These are phyloP conservation scores for Spergularia marina DNA, from an alignment of 148 eudicot species.

Conservation along the genomic window DNA sequence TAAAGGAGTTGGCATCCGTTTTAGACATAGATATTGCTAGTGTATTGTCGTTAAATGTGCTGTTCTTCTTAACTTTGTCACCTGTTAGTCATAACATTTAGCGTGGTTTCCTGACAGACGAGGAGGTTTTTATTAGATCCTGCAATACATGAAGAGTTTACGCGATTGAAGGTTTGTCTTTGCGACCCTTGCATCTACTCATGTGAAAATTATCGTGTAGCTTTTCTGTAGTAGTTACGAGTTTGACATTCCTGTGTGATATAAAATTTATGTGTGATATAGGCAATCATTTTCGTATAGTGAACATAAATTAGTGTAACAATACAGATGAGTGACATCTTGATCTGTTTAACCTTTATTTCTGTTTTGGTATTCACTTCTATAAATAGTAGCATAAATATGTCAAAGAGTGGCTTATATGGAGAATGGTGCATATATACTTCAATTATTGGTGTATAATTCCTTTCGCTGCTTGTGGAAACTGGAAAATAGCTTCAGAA, in stretches of 20 bases:
- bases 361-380: not conserved
- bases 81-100: constrained; percentile 8
- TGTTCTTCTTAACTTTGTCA: not conserved
- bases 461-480: not conserved
- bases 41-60: not conserved
- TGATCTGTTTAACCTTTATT: not conserved
- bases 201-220: not conserved
- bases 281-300: not conserved
- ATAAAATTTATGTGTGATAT: not conserved
- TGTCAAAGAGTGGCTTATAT: not conserved
- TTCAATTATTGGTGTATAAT: not conserved
- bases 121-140: constrained; percentile 91
- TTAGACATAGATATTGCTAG: not conserved
- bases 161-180: constrained; percentile 70
- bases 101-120: constrained; percentile 47
- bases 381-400: not conserved
- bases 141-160: constrained; percentile 98
- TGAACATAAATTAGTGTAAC: not conserved
- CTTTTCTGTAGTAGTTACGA: not conserved
- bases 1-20: not conserved
- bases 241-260: not conserved
- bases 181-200: constrained; percentile 3
- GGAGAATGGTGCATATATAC: not conserved
- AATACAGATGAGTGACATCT: not conserved
- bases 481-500: not conserved